A percentile compares a stretch with the other conserved stretches of the same genome.
Evolutionary conservation across 108 stramenopile genomes (phyloP).

Genomic region (Cyclostephanos invisitatus): DNA sequence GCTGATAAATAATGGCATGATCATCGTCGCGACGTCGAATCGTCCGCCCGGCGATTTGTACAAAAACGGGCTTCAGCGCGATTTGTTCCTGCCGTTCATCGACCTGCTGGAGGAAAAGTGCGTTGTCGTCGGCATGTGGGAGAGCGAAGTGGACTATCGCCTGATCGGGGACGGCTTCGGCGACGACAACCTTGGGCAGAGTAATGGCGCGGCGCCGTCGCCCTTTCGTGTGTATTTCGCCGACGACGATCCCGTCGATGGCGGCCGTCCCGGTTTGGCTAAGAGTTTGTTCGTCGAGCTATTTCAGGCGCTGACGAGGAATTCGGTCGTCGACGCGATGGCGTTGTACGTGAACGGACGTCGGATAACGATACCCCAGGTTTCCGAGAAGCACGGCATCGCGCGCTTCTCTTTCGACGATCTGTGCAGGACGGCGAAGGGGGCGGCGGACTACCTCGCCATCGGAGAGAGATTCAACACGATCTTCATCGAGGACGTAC

Average conservation of each 20-base stretch:
- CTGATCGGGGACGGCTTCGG: slow-evolving; percentile 48
- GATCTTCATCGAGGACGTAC: slow-evolving; percentile 84
- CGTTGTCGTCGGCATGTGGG: slow-evolving; percentile 75
- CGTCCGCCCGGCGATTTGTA: slow-evolving; percentile 93
- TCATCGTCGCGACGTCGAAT: slow-evolving; percentile 93
- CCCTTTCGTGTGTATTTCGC: slow-evolving; percentile 47
- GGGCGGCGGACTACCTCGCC: slow-evolving; percentile 91
- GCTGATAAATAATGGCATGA: slow-evolving; percentile 68
- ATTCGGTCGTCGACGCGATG: slow-evolving; percentile 43
- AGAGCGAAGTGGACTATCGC: slow-evolving; percentile 83
- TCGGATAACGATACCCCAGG: slow-evolving; percentile 59
- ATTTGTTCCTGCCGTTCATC: slow-evolving; percentile 96
- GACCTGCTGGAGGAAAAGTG: slow-evolving; percentile 69
- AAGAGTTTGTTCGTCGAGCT: slow-evolving; percentile 36
- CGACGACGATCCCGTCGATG: neutral
- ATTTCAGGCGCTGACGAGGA: slow-evolving; percentile 51
- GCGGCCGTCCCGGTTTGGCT: neutral
- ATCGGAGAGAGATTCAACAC: slow-evolving; percentile 88
- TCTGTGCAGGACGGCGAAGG: slow-evolving; percentile 84
- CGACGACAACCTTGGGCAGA: slow-evolving; percentile 11
- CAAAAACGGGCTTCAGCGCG: slow-evolving; percentile 92
- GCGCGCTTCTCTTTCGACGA: slow-evolving; percentile 86
- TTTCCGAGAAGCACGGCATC: slow-evolving; percentile 51
- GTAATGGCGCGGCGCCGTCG: slow-evolving; percentile 19
- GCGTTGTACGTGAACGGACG: slow-evolving; percentile 69